phyloP scores from a whole-genome alignment of 1,284 basidiomycete genomes.

The Austroboletus novae-zelandiae region DNA sequence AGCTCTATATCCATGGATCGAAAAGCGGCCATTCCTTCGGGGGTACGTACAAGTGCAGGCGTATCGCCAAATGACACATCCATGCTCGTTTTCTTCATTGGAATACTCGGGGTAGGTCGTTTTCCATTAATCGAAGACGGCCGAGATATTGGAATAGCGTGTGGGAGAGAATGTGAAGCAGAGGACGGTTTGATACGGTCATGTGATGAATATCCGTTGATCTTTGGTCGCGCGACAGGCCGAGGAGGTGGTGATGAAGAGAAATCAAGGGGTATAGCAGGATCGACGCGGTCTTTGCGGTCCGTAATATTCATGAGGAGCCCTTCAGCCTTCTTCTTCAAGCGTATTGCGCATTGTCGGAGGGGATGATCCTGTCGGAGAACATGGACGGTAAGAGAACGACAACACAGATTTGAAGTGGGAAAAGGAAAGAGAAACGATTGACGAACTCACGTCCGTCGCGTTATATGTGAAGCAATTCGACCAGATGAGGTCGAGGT shows the following conservation, averaged over 20 bases:
- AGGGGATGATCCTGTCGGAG: conserved; percentile 64
- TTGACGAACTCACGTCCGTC: conserved; percentile 61
- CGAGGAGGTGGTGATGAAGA: conserved; percentile 21
- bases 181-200: conserved; percentile 16
- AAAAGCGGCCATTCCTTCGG: conserved; percentile 71
- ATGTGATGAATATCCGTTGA: conserved; percentile 27
- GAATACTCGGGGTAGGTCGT: conserved; percentile 9
- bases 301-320: conserved; percentile 89
- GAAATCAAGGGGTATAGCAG: conserved; percentile 39
- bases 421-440: background rate
- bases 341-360: conserved; percentile 71
- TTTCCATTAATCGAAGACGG: conserved; percentile 16
- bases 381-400: background rate
- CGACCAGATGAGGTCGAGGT: conserved; percentile 95
- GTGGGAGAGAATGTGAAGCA: conserved; percentile 7
- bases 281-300: conserved; percentile 74
- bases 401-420: background rate
- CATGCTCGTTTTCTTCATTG: conserved; percentile 17
- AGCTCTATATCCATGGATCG: conserved; percentile 50
- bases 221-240: conserved; percentile 29
- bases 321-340: conserved; percentile 78
- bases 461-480: conserved; percentile 95
- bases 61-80: conserved; percentile 59
- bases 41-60: conserved; percentile 75
- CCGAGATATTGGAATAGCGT: conserved; percentile 8